Conservation (phyloP, 1,139 yeast genomes). For the Diutina sp. region DNA sequence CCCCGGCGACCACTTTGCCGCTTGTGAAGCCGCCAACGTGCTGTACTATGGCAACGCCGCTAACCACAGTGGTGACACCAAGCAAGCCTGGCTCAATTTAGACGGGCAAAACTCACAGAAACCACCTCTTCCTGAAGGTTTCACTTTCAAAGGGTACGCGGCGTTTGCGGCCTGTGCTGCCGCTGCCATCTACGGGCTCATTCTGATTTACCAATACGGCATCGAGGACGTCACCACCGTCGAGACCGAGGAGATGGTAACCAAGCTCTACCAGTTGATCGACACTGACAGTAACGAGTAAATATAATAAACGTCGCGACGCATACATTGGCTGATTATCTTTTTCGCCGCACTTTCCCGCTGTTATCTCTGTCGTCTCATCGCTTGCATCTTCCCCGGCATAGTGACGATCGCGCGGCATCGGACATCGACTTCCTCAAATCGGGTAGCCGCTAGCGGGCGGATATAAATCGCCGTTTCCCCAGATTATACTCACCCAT, state of each 20-base stretch:
- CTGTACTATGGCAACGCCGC: conserved; percentile 60
- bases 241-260: conserved; percentile 19
- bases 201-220: conserved; percentile 46
- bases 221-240: conserved; percentile 42
- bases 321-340: not conserved
- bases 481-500: not conserved
- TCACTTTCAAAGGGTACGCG: conserved; percentile 54
- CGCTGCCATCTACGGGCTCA: conserved; percentile 47
- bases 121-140: conserved; percentile 50
- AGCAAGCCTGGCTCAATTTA: conserved; percentile 38
- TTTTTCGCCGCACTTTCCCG: not conserved
- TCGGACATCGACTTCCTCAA: conserved; percentile 1
- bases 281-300: conserved; percentile 5
- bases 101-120: conserved; percentile 45
- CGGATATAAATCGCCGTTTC: not conserved
- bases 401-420: not conserved
- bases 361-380: too few species aligned
- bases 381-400: not conserved
- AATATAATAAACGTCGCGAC: not conserved
- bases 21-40: conserved; percentile 43
- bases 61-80: conserved; percentile 22
- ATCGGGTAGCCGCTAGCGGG: not conserved
- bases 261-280: conserved; percentile 6
- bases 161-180: conserved; percentile 46
- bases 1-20: conserved; percentile 40